Conservation (phyloP, 2,329 filamentous ascomycete species). For the Ramularia endophylla region DNA sequence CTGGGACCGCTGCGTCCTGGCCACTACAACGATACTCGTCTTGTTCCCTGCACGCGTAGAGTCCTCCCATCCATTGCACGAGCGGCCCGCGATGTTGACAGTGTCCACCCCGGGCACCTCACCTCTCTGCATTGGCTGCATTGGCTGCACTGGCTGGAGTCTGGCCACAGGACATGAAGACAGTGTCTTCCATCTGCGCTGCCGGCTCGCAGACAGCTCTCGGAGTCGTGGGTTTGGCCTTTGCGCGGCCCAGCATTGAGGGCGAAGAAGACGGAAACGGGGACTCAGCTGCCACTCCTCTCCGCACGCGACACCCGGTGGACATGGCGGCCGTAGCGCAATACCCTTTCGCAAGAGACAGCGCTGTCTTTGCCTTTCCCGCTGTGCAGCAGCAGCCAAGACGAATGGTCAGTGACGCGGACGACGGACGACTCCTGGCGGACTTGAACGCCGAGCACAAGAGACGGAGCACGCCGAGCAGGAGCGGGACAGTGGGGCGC, state of each 20-base stretch:
- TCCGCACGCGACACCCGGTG: slow-evolving; percentile 2
- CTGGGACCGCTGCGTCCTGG: background rate
- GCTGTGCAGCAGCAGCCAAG: slow-evolving; percentile 5
- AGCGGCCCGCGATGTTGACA: slow-evolving; percentile 1
- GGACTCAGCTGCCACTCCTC: slow-evolving; percentile 8
- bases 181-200: slow-evolving; percentile 47
- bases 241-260: slow-evolving; percentile 18
- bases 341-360: background rate
- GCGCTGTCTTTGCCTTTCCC: slow-evolving; percentile 4
- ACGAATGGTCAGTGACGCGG: slow-evolving; percentile 11
- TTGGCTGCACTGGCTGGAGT: slow-evolving; percentile 4
- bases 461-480: slow-evolving; percentile 15
- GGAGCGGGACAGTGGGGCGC: slow-evolving; percentile 12
- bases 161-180: slow-evolving; percentile 13
- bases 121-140: slow-evolving; percentile 4
- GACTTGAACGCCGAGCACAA: slow-evolving; percentile 7
- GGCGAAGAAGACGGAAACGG: slow-evolving; percentile 29
- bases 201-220: slow-evolving; percentile 55
- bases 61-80: background rate
- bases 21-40: background rate
- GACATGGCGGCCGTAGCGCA: too few species aligned
- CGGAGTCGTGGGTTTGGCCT: slow-evolving; percentile 48
- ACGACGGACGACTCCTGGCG: slow-evolving; percentile 8
- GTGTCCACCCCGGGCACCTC: background rate
- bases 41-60: background rate